These are phyloP conservation scores for Coniferiporia weirii DNA, from an alignment of 1,284 basidiomycete genomes.

Conservation along the genomic window DNA sequence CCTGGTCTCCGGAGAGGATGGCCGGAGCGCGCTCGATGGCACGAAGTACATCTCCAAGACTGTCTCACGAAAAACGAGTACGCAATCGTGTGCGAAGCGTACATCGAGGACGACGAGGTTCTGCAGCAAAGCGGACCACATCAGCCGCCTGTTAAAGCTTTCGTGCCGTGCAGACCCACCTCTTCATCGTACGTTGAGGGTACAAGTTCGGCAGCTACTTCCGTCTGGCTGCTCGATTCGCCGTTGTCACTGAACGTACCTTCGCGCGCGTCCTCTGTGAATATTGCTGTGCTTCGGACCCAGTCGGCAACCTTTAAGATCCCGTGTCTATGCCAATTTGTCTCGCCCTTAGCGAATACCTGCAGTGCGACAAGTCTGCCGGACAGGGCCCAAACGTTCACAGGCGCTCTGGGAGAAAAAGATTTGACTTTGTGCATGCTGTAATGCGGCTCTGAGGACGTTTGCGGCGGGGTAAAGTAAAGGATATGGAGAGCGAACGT, in stretches of 20 bases:
- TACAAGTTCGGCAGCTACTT: constrained; percentile 3
- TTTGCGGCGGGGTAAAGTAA: background rate
- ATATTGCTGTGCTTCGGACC: constrained; percentile 3
- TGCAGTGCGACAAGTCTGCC: constrained; percentile 6
- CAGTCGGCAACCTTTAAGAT: constrained; percentile 14
- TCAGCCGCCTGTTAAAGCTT: background rate
- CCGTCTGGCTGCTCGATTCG: background rate
- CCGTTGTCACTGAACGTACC: background rate
- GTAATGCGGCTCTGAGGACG: background rate
- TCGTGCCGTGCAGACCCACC: background rate
- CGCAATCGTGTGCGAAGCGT: constrained; percentile 33
- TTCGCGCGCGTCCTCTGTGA: background rate
- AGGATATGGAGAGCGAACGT: constrained; percentile 1
- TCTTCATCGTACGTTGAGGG: background rate
- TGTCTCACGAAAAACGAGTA: constrained; percentile 36
- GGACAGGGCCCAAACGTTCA: constrained; percentile 10
- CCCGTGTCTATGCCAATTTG: background rate
- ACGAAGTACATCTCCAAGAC: constrained; percentile 38
- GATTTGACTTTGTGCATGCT: background rate
- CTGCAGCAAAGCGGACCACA: constrained; percentile 4
- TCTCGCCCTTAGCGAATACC: background rate
- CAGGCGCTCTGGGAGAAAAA: constrained; percentile 1
- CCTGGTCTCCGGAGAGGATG: background rate
- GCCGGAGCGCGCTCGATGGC: constrained; percentile 18
- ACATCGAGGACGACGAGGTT: constrained; percentile 21